Percentiles rank a stretch among this genome's conserved stretches.
phyloP scores from a whole-genome alignment of 2,329 filamentous ascomycete genomes.

The Penicillium brasilianum region DNA sequence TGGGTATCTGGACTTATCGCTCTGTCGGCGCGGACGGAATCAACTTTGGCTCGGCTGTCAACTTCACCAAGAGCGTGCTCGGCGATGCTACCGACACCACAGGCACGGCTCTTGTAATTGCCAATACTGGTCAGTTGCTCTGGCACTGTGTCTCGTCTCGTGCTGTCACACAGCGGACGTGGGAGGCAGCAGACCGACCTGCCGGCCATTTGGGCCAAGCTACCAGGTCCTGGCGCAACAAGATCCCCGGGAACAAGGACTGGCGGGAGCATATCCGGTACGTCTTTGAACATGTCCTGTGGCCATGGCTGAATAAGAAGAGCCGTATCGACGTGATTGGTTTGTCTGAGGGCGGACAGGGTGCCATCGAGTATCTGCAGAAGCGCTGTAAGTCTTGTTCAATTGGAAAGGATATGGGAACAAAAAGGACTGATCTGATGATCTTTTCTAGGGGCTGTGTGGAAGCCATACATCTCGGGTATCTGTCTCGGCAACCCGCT shows the following conservation, averaged over 20 bases:
- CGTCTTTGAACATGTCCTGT: conserved; percentile 69
- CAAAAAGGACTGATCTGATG: background rate
- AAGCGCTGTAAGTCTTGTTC: conserved; percentile 53
- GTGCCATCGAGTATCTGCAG: conserved; percentile 64
- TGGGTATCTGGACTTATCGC: conserved; percentile 76
- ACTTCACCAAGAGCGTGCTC: conserved; percentile 61
- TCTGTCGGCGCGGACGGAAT: conserved; percentile 69
- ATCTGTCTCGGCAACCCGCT: conserved; percentile 48
- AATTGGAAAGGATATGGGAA: too few relatives aligned
- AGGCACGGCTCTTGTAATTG: conserved; percentile 64
- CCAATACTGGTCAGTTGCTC: conserved; percentile 76
- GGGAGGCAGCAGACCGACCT: conserved; percentile 64
- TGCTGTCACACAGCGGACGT: conserved; percentile 64
- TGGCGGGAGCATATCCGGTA: conserved; percentile 67
- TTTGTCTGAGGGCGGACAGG: conserved; percentile 68
- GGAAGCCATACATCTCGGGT: conserved; percentile 46
- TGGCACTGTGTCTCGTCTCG: conserved; percentile 72
- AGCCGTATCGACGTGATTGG: conserved; percentile 73
- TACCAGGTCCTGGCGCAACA: conserved; percentile 61
- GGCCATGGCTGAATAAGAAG: conserved; percentile 44
- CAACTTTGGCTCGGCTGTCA: conserved; percentile 70
- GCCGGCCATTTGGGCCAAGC: conserved; percentile 66
- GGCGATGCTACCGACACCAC: conserved; percentile 12
- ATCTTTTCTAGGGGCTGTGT: conserved; percentile 41
- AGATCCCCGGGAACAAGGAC: conserved; percentile 64